These are phyloP conservation scores for Glaciozyma antarctica DNA, from an alignment of 768 basidiomycete species.

Conservation along the genomic window DNA sequence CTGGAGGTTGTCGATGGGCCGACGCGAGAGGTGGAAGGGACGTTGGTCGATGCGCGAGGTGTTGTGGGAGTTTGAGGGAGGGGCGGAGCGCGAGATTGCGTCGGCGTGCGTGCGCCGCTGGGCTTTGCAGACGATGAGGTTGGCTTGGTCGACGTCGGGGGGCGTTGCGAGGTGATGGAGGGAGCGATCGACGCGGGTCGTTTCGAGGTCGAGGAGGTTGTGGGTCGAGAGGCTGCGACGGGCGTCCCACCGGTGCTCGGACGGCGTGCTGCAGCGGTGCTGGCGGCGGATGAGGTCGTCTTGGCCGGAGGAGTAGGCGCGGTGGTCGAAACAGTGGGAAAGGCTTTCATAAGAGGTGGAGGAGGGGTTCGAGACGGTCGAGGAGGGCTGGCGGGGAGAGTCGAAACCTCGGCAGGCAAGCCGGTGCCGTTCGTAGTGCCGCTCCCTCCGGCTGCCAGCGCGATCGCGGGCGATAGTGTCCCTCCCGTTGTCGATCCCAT, in stretches of 20 bases:
- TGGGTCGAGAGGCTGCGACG: background rate
- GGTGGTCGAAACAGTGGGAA: too few relatives aligned
- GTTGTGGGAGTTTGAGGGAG: background rate
- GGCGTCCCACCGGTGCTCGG: background rate
- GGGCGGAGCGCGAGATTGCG: background rate
- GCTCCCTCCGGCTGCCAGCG: too few relatives aligned
- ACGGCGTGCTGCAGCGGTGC: too few relatives aligned
- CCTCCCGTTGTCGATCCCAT: background rate
- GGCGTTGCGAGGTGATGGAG: background rate
- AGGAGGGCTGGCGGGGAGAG: background rate
- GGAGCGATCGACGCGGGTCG: background rate
- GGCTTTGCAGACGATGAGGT: too few relatives aligned
- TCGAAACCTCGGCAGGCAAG: background rate
- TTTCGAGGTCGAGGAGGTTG: slow-evolving; percentile 14
- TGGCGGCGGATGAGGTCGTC: too few relatives aligned
- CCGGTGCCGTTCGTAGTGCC: background rate
- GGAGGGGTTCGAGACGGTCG: background rate
- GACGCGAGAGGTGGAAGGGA: background rate
- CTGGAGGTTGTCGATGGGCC: background rate
- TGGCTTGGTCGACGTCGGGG: background rate
- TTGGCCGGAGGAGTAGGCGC: too few relatives aligned
- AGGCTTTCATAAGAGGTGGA: background rate
- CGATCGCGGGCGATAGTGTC: background rate
- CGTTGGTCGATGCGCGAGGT: background rate
- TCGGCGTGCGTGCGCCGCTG: too few relatives aligned